Conservation (phyloP, 2,329 filamentous ascomycete species). For the Aureobasidium sp. region DNA sequence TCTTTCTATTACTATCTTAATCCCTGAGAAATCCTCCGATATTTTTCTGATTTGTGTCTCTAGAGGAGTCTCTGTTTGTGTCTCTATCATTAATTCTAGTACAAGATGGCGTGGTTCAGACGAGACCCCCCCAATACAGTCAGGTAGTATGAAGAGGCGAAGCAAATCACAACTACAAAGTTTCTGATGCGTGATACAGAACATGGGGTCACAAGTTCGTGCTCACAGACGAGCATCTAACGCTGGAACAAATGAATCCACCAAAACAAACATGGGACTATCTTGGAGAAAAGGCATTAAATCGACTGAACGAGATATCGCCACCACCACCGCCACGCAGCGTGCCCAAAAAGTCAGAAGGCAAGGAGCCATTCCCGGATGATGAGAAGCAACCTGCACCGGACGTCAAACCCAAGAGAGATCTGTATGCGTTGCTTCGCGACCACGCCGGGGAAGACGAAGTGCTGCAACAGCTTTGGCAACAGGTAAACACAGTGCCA, state of each 20-base stretch:
- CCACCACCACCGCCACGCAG: constrained; percentile 32
- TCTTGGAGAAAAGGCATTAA: constrained; percentile 58
- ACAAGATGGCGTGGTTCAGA: neutral
- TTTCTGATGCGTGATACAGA: neutral
- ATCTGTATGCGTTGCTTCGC: constrained; percentile 57
- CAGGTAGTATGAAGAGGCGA: neutral
- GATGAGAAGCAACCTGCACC: constrained; percentile 19
- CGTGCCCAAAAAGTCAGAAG: constrained; percentile 14
- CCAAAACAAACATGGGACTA: constrained; percentile 62
- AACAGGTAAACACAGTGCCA: constrained; percentile 58
- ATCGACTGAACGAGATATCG: constrained; percentile 56
- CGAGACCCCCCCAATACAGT: neutral
- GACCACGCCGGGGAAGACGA: constrained; percentile 52
- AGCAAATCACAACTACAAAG: neutral
- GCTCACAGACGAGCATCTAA: constrained; percentile 59
- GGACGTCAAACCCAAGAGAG: constrained; percentile 37
- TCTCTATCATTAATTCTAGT: too few relatives aligned
- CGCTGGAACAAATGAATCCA: constrained; percentile 50
- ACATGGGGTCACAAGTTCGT: constrained; percentile 62
- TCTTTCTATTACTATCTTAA: neutral
- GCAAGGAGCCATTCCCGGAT: neutral
- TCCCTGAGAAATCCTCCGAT: neutral
- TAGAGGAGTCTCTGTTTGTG: neutral
- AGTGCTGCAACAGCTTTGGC: constrained; percentile 54
- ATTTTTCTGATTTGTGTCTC: neutral